A percentile compares a stretch with the other conserved stretches of the same genome.
These are phyloP conservation scores for Aspergillus pseudoviridinutans DNA, from an alignment of 2,329 filamentous ascomycete species.

Conservation along the genomic window DNA sequence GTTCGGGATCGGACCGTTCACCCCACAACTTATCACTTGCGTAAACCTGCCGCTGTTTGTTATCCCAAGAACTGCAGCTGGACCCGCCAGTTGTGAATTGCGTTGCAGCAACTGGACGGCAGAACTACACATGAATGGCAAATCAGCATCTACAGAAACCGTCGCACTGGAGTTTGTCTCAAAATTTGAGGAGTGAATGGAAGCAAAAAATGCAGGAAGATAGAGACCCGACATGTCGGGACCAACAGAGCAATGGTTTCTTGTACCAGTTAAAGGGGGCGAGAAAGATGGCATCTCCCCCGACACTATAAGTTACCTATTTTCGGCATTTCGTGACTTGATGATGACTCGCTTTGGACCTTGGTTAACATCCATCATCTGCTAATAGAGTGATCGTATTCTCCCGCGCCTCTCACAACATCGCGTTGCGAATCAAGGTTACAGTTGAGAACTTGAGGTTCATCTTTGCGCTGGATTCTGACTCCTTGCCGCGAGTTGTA, in stretches of 20 bases:
- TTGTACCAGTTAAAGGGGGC: background rate
- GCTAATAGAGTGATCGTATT: background rate
- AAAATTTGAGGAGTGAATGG: background rate
- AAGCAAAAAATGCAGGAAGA: background rate
- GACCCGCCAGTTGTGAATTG: constrained; percentile 29
- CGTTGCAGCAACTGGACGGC: constrained; percentile 18
- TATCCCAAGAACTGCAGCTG: constrained; percentile 21
- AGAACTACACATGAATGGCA: constrained; percentile 9
- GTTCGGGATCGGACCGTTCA: constrained; percentile 1
- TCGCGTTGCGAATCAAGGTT: background rate
- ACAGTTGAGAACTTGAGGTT: background rate
- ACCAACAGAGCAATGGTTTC: background rate
- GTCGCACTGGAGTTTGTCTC: background rate
- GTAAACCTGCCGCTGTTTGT: constrained; percentile 20
- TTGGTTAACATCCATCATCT: background rate
- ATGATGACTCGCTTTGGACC: background rate
- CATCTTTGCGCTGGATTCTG: background rate
- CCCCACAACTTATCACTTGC: constrained; percentile 11
- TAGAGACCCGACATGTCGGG: background rate
- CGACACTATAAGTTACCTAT: background rate
- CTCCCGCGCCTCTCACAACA: background rate
- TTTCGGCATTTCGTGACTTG: background rate
- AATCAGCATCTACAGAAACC: constrained; percentile 4
- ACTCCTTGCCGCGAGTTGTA: background rate
- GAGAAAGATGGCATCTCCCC: background rate